Percentiles rank a stretch among this genome's conserved stretches.
These are phyloP conservation scores for Exsudoporus frostii DNA, from an alignment of 768 basidiomycete genomes.

Conservation along the genomic window DNA sequence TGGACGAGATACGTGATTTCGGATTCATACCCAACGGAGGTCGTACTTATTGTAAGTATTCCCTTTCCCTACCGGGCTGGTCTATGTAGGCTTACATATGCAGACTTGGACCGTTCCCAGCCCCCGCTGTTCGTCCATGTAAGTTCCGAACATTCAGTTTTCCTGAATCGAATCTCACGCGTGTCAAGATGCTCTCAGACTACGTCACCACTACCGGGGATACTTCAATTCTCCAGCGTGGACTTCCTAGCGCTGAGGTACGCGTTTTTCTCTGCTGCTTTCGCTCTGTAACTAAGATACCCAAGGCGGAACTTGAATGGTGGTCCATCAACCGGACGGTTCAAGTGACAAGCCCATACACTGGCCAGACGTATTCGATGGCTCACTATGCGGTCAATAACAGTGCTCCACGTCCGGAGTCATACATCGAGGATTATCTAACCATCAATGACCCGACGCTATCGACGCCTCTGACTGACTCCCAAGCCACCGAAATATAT, in stretches of 20 bases:
- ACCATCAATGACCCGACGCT: conserved; percentile 68
- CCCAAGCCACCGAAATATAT: conserved; percentile 64
- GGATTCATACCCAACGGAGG: conserved; percentile 97
- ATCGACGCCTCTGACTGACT: conserved; percentile 54
- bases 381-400: conserved; percentile 77
- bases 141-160: conserved; percentile 9
- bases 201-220: conserved; percentile 76
- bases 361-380: conserved; percentile 61
- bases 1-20: conserved; percentile 82
- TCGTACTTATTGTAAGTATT: conserved; percentile 73
- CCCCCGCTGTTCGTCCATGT: conserved; percentile 87
- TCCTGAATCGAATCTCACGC: background rate
- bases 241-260: conserved; percentile 82
- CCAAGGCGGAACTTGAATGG: conserved; percentile 76
- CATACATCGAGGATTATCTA: conserved; percentile 72
- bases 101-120: conserved; percentile 87
- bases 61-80: background rate
- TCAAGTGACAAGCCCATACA: conserved; percentile 66
- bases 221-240: conserved; percentile 68
- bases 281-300: background rate
- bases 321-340: conserved; percentile 75
- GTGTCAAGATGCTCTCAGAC: conserved; percentile 75
- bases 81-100: background rate
- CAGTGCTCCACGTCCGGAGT: conserved; percentile 87
- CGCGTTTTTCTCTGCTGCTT: conserved; percentile 5